phyloP scores from a whole-genome alignment of 257 asterid species.

The Fraxinus americana region DNA sequence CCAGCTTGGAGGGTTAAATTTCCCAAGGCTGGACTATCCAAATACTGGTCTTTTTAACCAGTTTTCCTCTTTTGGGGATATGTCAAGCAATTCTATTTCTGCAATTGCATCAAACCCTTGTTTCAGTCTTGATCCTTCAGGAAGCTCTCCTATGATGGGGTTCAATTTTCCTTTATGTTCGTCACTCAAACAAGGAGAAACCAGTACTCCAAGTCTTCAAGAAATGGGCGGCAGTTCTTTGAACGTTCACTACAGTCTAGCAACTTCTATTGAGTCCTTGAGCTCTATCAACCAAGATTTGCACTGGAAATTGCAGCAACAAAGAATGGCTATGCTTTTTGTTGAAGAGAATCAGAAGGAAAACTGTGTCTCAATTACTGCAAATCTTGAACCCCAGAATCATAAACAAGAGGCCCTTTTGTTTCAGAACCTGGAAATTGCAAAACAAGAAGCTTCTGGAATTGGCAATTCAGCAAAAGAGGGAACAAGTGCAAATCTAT shows the following conservation, averaged over 20 bases:
- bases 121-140: conserved; percentile 45
- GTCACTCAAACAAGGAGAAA: conserved; percentile 29
- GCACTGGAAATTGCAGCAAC: conserved; percentile 87
- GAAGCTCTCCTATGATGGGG: conserved; percentile 38
- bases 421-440: conserved; percentile 49
- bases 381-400: conserved; percentile 24
- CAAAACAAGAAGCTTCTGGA: conserved; percentile 26
- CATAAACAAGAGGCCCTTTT: conserved; percentile 58
- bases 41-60: conserved; percentile 36
- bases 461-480: conserved; percentile 42
- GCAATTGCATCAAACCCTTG: conserved; percentile 44
- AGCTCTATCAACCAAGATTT: conserved; percentile 85
- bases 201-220: conserved; percentile 29
- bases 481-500: conserved; percentile 31
- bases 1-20: conserved; percentile 52
- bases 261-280: conserved; percentile 79
- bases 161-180: conserved; percentile 44
- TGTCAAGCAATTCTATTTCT: conserved; percentile 20
- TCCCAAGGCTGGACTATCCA: conserved; percentile 39
- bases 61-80: conserved; percentile 41
- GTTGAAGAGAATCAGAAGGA: conserved; percentile 42
- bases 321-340: conserved; percentile 66
- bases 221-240: conserved; percentile 43
- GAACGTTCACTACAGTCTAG: conserved; percentile 37
- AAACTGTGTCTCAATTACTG: conserved; percentile 9